Conservation (phyloP, 805 yeast genomes). For the Nakazawaea pomicola region DNA sequence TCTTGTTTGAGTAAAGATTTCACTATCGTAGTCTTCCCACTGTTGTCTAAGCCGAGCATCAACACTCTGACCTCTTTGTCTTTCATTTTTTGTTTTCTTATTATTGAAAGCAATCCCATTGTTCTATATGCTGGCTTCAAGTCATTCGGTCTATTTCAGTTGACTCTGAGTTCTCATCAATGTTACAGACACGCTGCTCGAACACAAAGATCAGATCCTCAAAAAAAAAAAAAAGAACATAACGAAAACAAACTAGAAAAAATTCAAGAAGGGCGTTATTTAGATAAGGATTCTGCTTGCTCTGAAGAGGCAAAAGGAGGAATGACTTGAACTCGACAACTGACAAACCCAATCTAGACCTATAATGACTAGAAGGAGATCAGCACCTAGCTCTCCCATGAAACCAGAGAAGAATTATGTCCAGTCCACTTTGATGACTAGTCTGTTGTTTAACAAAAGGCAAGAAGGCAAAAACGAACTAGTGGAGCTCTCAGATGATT, state of each 20-base stretch:
- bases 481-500: slow-evolving; percentile 5
- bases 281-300: too few relatives aligned
- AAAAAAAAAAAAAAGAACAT: too few relatives aligned
- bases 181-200: too few relatives aligned
- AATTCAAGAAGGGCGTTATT: not conserved
- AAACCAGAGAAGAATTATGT: not conserved
- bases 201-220: too few relatives aligned
- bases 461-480: not conserved
- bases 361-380: not conserved
- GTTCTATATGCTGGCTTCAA: too few relatives aligned
- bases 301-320: not conserved
- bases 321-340: not conserved
- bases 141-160: too few relatives aligned
- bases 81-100: slow-evolving; percentile 76
- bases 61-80: slow-evolving; percentile 74
- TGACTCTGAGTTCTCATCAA: too few relatives aligned
- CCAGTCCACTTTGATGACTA: slow-evolving; percentile 1
- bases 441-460: not conserved
- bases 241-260: not conserved
- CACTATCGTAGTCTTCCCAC: slow-evolving; percentile 88
- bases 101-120: slow-evolving; percentile 81
- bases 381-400: not conserved
- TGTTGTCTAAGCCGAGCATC: slow-evolving; percentile 80
- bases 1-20: slow-evolving; percentile 49
- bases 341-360: not conserved